Base-by-base conservation (phyloP, 1,284 basidiomycete species). In the Cryptococcus sp. region DNA sequence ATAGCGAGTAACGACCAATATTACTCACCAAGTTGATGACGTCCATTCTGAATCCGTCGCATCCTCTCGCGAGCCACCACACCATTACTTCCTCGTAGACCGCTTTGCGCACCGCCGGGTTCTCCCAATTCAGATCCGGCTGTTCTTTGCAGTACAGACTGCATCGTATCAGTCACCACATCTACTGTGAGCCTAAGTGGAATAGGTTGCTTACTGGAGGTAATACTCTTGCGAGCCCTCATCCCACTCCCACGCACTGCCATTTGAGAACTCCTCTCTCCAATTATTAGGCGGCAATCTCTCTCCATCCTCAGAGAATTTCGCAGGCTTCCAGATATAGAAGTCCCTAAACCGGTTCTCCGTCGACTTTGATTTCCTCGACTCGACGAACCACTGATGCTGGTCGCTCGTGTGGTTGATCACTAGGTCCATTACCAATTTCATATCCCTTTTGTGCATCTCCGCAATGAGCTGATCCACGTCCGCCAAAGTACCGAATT, bases 351-450 rank as follows among this genome's bases (percentile, higher is more conserved):
- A 38, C 61, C 79, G 78, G 20, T 73, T 66, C 57, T 65, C 72
- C 53, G 70, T 69, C 23, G 70, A 73, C 53, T 71, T 70, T 22
- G 70, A 73, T 10, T 62, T 66, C 13, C 76, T 60, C 13, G 77
- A 73, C 47, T 80, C 75, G 19, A 73, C 60, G 72, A 82, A 82
- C 81, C 81, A 82, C 4, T 62, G 54, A 58, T 79, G 77, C 60
- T 76, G 54, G 38, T 71, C 68, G n/a, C 72, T 75, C 20, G 72
- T 76, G 64, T 81, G 80, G 60, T 81, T 81, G 59, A 80, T 68
- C 39, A 81, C 80, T 4, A 81, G 65, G 59, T 81, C 80, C 57
- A 79, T 62, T 39, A 80, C 59, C 27, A 80, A 59, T 58, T 76
- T 77, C 49, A 81, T 68, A 8, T 68, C 76, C 20, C 71, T 60